Evolutionary conservation across 495 filamentous ascomycete genomes (phyloP).

Genomic region (Penicillium bialowiezense): DNA sequence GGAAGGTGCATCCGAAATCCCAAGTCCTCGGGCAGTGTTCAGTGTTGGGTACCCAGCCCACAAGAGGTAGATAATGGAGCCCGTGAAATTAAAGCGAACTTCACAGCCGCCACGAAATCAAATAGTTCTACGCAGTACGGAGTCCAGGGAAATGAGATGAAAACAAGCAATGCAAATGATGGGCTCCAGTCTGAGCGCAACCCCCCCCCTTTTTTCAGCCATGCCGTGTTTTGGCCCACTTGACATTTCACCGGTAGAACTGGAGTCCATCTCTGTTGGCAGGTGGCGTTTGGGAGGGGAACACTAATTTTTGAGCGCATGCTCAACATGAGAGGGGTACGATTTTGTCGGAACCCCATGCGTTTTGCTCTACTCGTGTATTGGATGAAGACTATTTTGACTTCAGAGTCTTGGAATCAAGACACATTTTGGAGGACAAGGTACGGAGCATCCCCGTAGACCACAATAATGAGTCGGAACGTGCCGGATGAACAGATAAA

Average conservation of each 20-base stretch:
- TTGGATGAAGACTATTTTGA: not conserved
- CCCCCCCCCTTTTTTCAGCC: conserved; percentile 13
- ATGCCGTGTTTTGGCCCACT: conserved; percentile 27
- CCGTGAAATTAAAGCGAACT: conserved; percentile 9
- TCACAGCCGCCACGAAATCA: not conserved
- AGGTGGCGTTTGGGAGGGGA: not conserved
- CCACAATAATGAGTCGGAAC: conserved; percentile 15
- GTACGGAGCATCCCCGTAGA: no score
- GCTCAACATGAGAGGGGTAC: not conserved
- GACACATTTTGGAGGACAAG: no score
- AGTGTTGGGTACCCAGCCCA: conserved; percentile 3
- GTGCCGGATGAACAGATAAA: conserved; percentile 22
- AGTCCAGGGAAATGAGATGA: conserved; percentile 2
- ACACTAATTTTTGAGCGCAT: conserved; percentile 3
- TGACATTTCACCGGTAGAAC: conserved; percentile 18
- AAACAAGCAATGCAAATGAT: conserved; percentile 14
- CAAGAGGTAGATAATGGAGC: not conserved
- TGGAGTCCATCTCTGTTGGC: conserved; percentile 6
- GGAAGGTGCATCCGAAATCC: not conserved
- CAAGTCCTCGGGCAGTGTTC: not conserved
- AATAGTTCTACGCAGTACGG: not conserved
- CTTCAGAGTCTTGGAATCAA: not conserved
- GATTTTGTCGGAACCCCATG: not conserved
- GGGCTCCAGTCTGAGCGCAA: conserved; percentile 8
- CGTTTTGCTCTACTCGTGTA: not conserved